Conservation (phyloP, 2,329 filamentous ascomycete genomes). For the Penicillium sp. region DNA sequence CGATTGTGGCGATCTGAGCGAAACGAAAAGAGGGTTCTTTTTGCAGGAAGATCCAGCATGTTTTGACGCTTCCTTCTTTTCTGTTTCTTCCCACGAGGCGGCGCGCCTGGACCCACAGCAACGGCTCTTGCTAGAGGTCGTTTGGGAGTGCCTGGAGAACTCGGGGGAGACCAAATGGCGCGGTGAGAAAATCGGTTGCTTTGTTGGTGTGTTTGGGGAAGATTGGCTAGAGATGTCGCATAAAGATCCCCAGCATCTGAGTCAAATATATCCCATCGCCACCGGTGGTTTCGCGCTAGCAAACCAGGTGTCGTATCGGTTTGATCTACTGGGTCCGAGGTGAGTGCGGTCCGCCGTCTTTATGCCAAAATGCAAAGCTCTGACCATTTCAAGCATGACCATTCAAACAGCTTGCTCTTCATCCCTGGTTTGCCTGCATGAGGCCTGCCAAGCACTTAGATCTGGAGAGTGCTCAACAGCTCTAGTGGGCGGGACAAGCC, state of each 20-base stretch:
- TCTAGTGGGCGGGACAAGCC: conserved; percentile 39
- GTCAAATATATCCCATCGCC: conserved; percentile 15
- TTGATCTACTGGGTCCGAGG: conserved; percentile 27
- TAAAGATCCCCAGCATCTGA: conserved; percentile 22
- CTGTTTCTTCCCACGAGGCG: conserved; percentile 26
- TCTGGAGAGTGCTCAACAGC: conserved; percentile 25
- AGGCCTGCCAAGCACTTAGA: conserved; percentile 28
- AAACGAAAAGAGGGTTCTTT: conserved; percentile 28
- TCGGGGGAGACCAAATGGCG: conserved; percentile 31
- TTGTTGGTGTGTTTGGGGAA: conserved; percentile 27
- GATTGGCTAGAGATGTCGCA: conserved; percentile 26
- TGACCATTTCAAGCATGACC: conserved; percentile 25
- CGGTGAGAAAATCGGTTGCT: conserved; percentile 34
- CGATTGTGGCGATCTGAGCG: conserved; percentile 12
- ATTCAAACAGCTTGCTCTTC: conserved; percentile 46
- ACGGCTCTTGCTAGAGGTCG: conserved; percentile 34
- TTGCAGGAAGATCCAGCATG: conserved; percentile 30
- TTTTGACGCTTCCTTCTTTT: conserved; percentile 33
- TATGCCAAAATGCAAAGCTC: not conserved
- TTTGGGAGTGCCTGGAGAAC: conserved; percentile 36
- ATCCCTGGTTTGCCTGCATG: conserved; percentile 37
- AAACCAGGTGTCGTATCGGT: conserved; percentile 29
- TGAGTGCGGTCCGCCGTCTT: conserved; percentile 6
- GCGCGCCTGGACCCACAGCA: conserved; percentile 36
- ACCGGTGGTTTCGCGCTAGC: conserved; percentile 23